Conservation (phyloP, 148 eudicot species). For the Camellia lanceoleosa region DNA sequence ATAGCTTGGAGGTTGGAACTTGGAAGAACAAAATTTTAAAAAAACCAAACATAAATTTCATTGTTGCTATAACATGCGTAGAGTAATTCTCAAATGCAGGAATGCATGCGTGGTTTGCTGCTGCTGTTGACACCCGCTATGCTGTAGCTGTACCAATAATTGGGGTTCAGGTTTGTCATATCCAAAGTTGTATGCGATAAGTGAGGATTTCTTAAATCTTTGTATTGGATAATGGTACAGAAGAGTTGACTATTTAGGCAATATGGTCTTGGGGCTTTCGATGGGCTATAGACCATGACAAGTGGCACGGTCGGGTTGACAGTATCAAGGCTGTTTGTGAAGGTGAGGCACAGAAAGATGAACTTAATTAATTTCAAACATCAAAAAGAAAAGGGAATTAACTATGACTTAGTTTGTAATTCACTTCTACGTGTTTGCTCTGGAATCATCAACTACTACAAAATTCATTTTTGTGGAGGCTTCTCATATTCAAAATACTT, state of each 20-base stretch:
- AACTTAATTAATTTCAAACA: neutral
- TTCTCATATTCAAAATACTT: neutral
- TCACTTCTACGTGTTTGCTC: neutral
- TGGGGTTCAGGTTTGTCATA: constrained; percentile 79
- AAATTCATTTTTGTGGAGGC: neutral
- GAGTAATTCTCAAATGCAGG: constrained; percentile 38
- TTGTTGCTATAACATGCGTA: neutral
- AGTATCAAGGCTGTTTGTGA: constrained; percentile 86
- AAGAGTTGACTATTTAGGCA: neutral
- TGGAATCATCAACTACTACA: neutral
- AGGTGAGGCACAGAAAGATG: constrained; percentile 36
- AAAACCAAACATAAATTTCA: neutral
- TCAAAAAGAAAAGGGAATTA: no score
- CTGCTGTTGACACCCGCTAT: constrained; percentile 79
- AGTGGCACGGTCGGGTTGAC: constrained; percentile 87
- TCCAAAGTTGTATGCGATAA: neutral
- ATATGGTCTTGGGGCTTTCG: constrained; percentile 64
- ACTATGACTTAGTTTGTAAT: no score
- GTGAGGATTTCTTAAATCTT: neutral
- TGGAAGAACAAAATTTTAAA: neutral
- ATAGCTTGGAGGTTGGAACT: constrained; percentile 88
- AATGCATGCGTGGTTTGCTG: constrained; percentile 99
- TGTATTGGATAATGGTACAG: neutral
- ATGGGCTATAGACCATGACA: constrained; percentile 90
- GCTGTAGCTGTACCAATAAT: constrained; percentile 81